Percentiles rank a stretch among this genome's conserved stretches.
Conservation (phyloP, 2,329 filamentous ascomycete species). For the Ceratocystis cacaofunesta region DNA sequence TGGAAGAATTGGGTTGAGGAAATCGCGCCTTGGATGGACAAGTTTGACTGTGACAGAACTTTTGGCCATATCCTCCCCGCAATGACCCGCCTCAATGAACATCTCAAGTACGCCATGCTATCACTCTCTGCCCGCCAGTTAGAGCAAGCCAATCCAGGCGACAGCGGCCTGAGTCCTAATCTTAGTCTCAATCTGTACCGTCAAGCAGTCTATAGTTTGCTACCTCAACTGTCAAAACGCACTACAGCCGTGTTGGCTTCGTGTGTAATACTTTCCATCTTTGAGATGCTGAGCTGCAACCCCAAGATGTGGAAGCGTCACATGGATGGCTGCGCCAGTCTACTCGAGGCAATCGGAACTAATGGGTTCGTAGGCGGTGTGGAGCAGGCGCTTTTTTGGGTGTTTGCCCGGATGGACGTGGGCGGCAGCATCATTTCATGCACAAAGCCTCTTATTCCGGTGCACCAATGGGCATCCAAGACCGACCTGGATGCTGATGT, state of each 20-base stretch:
- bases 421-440: slow-evolving; percentile 39
- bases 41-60: slow-evolving; percentile 35
- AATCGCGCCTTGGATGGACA: slow-evolving; percentile 34
- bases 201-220: slow-evolving; percentile 34
- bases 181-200: slow-evolving; percentile 34
- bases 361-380: slow-evolving; percentile 36
- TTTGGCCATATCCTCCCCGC: slow-evolving; percentile 35
- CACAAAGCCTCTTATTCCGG: slow-evolving; percentile 34
- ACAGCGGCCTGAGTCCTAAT: slow-evolving; percentile 1
- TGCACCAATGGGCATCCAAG: slow-evolving; percentile 31
- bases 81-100: slow-evolving; percentile 30
- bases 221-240: slow-evolving; percentile 33
- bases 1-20: slow-evolving; percentile 31
- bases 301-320: slow-evolving; percentile 37
- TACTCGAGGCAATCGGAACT: slow-evolving; percentile 35
- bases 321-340: slow-evolving; percentile 36
- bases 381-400: slow-evolving; percentile 39
- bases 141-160: slow-evolving; percentile 28
- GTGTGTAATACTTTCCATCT: slow-evolving; percentile 37
- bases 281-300: slow-evolving; percentile 38
- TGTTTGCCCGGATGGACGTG: slow-evolving; percentile 39
- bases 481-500: slow-evolving; percentile 23
- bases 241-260: slow-evolving; percentile 36
- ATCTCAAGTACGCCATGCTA: slow-evolving; percentile 35
- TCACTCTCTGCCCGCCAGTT: slow-evolving; percentile 37